A percentile compares a stretch with the other conserved stretches of the same genome.
These are phyloP conservation scores for Hypoxylon fragiforme DNA, from an alignment of 495 filamentous ascomycete genomes.

Conservation along the genomic window DNA sequence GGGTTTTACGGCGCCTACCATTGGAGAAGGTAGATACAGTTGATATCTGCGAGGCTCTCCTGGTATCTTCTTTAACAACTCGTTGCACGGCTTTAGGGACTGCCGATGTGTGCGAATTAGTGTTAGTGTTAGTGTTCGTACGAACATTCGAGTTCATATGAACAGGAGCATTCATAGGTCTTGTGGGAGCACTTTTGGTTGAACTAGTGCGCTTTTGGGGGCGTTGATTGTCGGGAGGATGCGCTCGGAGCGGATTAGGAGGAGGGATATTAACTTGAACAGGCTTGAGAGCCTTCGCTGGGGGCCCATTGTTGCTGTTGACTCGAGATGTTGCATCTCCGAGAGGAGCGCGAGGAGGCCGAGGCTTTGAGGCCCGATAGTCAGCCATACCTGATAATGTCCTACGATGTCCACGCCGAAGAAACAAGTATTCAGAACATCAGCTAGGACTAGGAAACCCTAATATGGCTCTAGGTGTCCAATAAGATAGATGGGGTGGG, in stretches of 20 bases:
- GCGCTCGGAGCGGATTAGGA: slow-evolving; percentile 28
- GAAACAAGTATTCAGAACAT: slow-evolving; percentile 15
- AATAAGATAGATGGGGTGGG: too few species aligned
- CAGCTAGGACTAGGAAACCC: too few species aligned
- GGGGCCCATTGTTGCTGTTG: slow-evolving; percentile 47
- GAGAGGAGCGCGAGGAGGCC: slow-evolving; percentile 46
- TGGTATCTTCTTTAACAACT: slow-evolving; percentile 57
- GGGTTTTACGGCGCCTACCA: slow-evolving; percentile 69
- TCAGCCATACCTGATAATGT: slow-evolving; percentile 41
- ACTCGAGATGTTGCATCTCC: slow-evolving; percentile 53
- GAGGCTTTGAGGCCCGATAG: slow-evolving; percentile 28
- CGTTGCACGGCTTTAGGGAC: slow-evolving; percentile 56
- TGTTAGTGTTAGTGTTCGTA: too few species aligned
- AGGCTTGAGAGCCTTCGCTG: slow-evolving; percentile 19
- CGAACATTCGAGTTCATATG: too few species aligned
- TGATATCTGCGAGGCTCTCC: slow-evolving; percentile 74
- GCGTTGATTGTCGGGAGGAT: slow-evolving; percentile 24
- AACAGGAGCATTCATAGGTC: slow-evolving; percentile 19
- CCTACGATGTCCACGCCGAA: neutral
- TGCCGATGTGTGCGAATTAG: slow-evolving; percentile 39
- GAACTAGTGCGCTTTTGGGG: slow-evolving; percentile 15
- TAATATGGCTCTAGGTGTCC: too few species aligned
- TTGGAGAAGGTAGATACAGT: slow-evolving; percentile 61
- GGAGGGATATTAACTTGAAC: slow-evolving; percentile 1
- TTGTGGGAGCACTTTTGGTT: slow-evolving; percentile 19